Base-by-base conservation (phyloP, 2,329 filamentous ascomycete genomes). In the Dactylella cylindrospora region DNA sequence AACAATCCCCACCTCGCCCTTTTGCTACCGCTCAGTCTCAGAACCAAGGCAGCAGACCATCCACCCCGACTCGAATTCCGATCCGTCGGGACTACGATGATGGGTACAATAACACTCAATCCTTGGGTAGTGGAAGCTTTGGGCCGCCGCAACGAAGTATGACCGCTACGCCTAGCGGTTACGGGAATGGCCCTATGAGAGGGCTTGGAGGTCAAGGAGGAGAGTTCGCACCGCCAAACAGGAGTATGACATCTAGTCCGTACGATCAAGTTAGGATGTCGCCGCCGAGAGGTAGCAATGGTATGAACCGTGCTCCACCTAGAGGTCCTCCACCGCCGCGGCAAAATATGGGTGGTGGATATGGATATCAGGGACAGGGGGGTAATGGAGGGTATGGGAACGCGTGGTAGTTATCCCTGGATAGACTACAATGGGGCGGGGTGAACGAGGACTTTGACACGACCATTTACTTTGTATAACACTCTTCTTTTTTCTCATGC, bases 21-120 rank as follows among this genome's bases (percentile, higher is more conserved):
- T 62, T 62, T 20, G 40, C 45, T n/a, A 29, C 35, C 13, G n/a
- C 49, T 10, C 41, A 50, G 28, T 49, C 29, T 25, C 44, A 50
- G 5, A n/a, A n/a, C n/a, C 35, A 47, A 26, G 32, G 49, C n/a
- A 62, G 49, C 45, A 38, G 57, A 29, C 43, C 57, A 4, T 29
- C 43, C 23, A 62, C 57, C 1, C 57, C 57, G 3, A 62, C 41
- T 6, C 25, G 57, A 15, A 43, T 57, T 10, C 59, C 59, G 10
- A 49, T 57, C 5, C 44, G 52, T 9, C 44, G 51, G 20, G 59
- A 38, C 26, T 55, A 47, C n/a, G 23, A 32, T 22, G 50, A 55
- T 19, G 43, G 35, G 3, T 52, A 57, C 19, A 31, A 51, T 32
- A 55, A 45, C 45, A 55, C 39, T 7, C 28, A 9, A 8, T 13